Evolutionary conservation across 768 basidiomycete species (phyloP).

Genomic region (Macrocybe gigantea): DNA sequence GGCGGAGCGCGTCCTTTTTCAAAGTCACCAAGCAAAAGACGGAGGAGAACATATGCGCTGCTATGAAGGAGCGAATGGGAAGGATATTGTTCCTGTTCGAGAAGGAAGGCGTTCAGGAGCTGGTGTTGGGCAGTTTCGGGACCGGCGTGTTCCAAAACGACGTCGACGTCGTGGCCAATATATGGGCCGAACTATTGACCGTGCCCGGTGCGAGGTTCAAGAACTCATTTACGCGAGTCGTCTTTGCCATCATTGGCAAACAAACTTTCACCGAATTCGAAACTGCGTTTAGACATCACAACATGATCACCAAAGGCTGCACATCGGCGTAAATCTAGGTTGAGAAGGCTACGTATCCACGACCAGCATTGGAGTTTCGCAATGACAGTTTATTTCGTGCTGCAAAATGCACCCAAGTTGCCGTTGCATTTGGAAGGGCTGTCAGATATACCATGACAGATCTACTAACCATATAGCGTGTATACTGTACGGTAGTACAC

Average conservation of each 20-base stretch:
- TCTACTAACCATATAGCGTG: too few relatives aligned
- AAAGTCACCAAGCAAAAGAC: constrained; percentile 11
- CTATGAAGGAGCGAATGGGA: constrained; percentile 69
- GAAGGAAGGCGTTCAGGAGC: constrained; percentile 45
- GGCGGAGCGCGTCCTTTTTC: constrained; percentile 17
- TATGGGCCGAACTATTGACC: constrained; percentile 60
- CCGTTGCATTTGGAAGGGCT: too few relatives aligned
- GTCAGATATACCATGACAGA: too few relatives aligned
- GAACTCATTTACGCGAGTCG: constrained; percentile 51
- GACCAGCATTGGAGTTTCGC: too few relatives aligned
- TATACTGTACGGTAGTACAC: too few relatives aligned
- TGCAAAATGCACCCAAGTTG: too few relatives aligned
- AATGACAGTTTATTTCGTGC: too few relatives aligned
- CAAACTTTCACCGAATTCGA: constrained; percentile 23
- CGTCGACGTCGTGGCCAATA: constrained; percentile 47
- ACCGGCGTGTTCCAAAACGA: constrained; percentile 74
- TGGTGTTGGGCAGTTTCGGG: constrained; percentile 73
- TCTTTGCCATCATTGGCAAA: constrained; percentile 53
- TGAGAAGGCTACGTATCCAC: too few relatives aligned
- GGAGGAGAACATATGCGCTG: constrained; percentile 36
- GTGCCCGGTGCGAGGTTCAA: constrained; percentile 46
- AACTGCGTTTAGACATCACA: constrained; percentile 4
- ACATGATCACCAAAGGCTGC: too few relatives aligned
- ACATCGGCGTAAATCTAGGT: too few relatives aligned
- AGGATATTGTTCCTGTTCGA: constrained; percentile 64